phyloP scores from a whole-genome alignment of 805 yeast genomes.

The Saitoella complicata region DNA sequence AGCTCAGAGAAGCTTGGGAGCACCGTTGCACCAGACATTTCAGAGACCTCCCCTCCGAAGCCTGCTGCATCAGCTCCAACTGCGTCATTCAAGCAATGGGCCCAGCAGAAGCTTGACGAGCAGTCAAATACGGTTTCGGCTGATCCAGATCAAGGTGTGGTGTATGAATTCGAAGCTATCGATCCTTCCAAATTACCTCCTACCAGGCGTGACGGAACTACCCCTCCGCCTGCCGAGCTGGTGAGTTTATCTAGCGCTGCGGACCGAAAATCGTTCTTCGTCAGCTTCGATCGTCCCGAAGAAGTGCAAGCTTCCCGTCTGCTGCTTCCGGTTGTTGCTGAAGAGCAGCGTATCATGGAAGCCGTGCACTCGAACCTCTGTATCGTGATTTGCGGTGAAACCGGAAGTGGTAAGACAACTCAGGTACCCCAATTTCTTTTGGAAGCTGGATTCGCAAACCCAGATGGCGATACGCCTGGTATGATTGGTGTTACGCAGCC shows the following conservation, averaged over 20 bases:
- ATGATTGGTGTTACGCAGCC: slow-evolving; percentile 96
- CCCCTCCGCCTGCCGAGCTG: slow-evolving; percentile 48
- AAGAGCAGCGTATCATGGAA: slow-evolving; percentile 89
- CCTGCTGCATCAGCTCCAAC: no score
- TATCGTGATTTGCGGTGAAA: slow-evolving; percentile 86
- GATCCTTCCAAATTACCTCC: no score
- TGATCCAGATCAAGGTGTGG: no score
- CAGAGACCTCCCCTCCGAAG: no score
- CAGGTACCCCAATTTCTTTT: slow-evolving; percentile 92
- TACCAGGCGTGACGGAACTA: slow-evolving; percentile 52
- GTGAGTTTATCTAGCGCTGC: slow-evolving; percentile 19
- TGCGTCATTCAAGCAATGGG: no score
- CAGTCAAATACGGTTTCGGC: no score
- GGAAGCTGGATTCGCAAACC: slow-evolving; percentile 78
- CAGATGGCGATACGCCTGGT: slow-evolving; percentile 54
- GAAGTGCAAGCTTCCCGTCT: slow-evolving; percentile 53
- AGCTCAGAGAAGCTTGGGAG: no score
- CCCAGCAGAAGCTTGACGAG: no score
- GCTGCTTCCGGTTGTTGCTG: slow-evolving; percentile 73
- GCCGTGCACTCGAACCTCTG: slow-evolving; percentile 86
- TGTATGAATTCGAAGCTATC: no score
- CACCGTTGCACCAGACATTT: no score
- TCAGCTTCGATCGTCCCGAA: slow-evolving; percentile 46
- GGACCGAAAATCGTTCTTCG: slow-evolving; percentile 47
- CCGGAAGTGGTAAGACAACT: slow-evolving; percentile 97